Evolutionary conservation across 352 stramenopile species (phyloP).

Genomic region (Phytophthora aleatoria): DNA sequence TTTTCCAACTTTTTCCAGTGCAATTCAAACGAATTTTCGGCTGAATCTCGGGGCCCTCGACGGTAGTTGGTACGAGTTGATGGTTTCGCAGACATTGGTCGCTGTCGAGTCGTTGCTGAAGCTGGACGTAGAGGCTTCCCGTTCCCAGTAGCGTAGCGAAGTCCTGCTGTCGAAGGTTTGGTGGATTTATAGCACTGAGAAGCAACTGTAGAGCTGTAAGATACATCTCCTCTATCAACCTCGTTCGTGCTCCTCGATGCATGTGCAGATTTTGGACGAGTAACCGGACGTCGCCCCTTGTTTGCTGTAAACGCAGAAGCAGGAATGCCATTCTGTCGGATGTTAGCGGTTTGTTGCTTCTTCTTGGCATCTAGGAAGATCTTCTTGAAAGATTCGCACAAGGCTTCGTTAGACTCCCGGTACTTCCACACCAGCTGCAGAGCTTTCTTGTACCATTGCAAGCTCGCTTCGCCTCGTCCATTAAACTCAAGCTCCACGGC

Average conservation of each 20-base stretch:
- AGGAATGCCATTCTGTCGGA: conserved; percentile 28
- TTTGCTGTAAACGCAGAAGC: conserved; percentile 5
- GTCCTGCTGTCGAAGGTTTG: conserved; percentile 45
- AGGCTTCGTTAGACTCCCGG: conserved; percentile 56
- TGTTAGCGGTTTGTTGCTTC: conserved; percentile 45
- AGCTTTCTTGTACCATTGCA: conserved; percentile 88
- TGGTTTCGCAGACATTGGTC: conserved; percentile 40
- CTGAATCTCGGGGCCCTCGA: conserved; percentile 1
- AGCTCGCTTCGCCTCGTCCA: conserved; percentile 60
- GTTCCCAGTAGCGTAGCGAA: conserved; percentile 33
- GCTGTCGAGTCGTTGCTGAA: conserved; percentile 28
- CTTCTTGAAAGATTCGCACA: conserved; percentile 75
- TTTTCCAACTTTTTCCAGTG: conserved; percentile 52
- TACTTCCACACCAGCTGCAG: conserved; percentile 72
- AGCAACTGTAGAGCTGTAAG: conserved; percentile 65
- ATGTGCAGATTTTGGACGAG: conserved; percentile 50
- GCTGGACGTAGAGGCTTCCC: conserved; percentile 20
- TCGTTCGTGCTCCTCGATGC: conserved; percentile 10
- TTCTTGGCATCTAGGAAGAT: conserved; percentile 76
- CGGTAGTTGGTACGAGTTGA: conserved; percentile 13
- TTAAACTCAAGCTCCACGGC: conserved; percentile 85
- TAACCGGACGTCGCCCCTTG: conserved; percentile 7
- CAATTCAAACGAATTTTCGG: conserved; percentile 33
- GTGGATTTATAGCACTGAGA: conserved; percentile 65
- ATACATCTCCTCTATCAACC: conserved; percentile 35